phyloP scores from a whole-genome alignment of 139 green algal species.

The Chlorella vulgaris region DNA sequence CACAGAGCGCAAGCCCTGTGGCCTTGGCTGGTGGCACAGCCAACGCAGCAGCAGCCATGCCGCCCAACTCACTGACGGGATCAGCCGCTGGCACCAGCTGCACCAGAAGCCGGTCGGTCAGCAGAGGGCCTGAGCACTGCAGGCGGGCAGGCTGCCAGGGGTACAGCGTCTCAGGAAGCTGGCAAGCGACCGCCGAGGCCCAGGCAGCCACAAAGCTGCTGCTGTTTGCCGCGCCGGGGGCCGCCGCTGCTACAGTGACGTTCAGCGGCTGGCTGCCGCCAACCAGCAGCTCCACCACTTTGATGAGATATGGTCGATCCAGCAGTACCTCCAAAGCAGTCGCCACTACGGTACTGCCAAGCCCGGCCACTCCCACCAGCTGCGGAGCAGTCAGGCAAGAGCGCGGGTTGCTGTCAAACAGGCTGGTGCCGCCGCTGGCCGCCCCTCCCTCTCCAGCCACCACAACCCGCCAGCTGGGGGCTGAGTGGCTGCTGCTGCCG shows the following conservation, averaged over 20 bases:
- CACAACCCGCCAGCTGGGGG: neutral
- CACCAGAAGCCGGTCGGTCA: constrained; percentile 5
- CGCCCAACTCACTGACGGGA: neutral
- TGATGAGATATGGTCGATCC: neutral
- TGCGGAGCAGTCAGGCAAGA: neutral
- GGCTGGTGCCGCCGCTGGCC: neutral
- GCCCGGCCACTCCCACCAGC: neutral
- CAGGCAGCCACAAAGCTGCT: neutral
- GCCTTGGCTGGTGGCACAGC: neutral
- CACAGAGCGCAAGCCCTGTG: neutral
- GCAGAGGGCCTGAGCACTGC: neutral
- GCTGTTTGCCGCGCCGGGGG: neutral
- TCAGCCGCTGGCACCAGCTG: neutral
- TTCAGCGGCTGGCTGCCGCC: neutral
- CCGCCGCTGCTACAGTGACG: neutral
- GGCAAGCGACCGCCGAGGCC: neutral
- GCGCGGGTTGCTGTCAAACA: neutral
- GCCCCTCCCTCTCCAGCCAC: neutral
- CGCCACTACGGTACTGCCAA: neutral
- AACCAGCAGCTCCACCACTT: neutral
- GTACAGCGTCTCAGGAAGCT: neutral
- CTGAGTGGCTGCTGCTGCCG: neutral
- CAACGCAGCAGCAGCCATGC: neutral
- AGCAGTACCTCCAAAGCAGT: neutral
- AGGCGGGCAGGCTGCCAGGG: neutral